These are phyloP conservation scores for Zygosaccharomyces pseudobailii DNA, from an alignment of 1,139 yeast species.

Conservation along the genomic window DNA sequence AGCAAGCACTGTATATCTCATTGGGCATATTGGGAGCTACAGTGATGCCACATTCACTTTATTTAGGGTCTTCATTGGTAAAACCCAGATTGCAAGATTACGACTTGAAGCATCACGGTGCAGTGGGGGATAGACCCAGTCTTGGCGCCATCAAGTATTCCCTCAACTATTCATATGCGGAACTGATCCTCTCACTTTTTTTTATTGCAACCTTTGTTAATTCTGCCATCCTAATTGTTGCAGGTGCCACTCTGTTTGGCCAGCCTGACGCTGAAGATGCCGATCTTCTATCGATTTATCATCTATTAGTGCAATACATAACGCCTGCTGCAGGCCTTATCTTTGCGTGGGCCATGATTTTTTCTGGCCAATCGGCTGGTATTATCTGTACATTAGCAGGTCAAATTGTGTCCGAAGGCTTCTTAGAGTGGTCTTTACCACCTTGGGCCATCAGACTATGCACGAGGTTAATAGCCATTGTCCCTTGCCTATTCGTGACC, in stretches of 20 bases:
- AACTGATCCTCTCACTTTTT: conserved; percentile 66
- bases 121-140: conserved; percentile 47
- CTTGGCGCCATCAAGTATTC: conserved; percentile 66
- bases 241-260: conserved; percentile 73
- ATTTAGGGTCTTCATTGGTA: conserved; percentile 87
- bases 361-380: conserved; percentile 98
- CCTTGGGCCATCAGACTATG: conserved; percentile 83
- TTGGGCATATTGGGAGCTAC: conserved; percentile 95
- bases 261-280: conserved; percentile 75
- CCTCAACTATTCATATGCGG: conserved; percentile 68
- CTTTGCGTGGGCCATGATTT: conserved; percentile 85
- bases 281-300: conserved; percentile 80
- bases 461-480: conserved; percentile 79
- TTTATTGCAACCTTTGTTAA: conserved; percentile 82
- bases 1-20: conserved; percentile 77
- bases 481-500: conserved; percentile 84
- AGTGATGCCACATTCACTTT: conserved; percentile 95
- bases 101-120: conserved; percentile 53
- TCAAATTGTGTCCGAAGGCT: conserved; percentile 95
- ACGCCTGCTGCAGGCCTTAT: conserved; percentile 91
- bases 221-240: conserved; percentile 76
- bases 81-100: conserved; percentile 83
- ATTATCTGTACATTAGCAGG: conserved; percentile 97
- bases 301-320: conserved; percentile 63
- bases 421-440: conserved; percentile 74